phyloP scores from a whole-genome alignment of 345 rosid genomes.

The Moricandia moricandioides region DNA sequence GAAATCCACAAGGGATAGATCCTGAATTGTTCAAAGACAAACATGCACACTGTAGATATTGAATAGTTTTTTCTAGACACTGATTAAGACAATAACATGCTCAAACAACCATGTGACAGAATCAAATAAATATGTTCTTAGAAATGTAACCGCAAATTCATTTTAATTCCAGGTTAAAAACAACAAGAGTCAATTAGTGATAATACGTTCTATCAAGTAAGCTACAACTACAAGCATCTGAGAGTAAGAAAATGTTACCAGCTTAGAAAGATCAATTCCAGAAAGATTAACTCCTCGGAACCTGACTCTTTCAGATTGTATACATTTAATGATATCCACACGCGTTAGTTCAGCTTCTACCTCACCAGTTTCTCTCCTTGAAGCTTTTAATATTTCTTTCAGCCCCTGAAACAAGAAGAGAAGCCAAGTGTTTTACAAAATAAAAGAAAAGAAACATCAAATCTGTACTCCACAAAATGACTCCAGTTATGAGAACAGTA shows the following conservation, averaged over 20 bases:
- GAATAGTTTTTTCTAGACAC: not conserved
- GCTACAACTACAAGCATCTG: constrained; percentile 13
- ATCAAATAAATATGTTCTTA: not conserved
- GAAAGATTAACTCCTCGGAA: constrained; percentile 87
- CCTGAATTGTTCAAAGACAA: constrained; percentile 47
- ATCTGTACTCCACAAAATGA: not conserved
- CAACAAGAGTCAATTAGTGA: not conserved
- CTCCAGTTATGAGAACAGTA: not conserved
- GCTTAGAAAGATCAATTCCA: constrained; percentile 88
- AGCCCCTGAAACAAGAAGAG: constrained; percentile 56
- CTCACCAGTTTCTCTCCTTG: constrained; percentile 56
- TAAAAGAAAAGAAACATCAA: not conserved
- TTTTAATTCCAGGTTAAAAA: not conserved
- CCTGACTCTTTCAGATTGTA: constrained; percentile 70
- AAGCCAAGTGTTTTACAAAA: not conserved
- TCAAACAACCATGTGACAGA: not conserved
- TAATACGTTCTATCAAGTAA: not conserved
- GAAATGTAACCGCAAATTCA: not conserved
- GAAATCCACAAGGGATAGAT: constrained; percentile 79
- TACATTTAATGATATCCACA: constrained; percentile 82
- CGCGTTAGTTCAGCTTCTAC: constrained; percentile 70
- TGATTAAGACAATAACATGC: not conserved
- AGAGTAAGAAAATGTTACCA: constrained; percentile 51
- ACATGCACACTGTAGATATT: not conserved
- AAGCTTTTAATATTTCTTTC: constrained; percentile 54